Conservation (phyloP, 257 asterid genomes). For the Datura wrightii region DNA sequence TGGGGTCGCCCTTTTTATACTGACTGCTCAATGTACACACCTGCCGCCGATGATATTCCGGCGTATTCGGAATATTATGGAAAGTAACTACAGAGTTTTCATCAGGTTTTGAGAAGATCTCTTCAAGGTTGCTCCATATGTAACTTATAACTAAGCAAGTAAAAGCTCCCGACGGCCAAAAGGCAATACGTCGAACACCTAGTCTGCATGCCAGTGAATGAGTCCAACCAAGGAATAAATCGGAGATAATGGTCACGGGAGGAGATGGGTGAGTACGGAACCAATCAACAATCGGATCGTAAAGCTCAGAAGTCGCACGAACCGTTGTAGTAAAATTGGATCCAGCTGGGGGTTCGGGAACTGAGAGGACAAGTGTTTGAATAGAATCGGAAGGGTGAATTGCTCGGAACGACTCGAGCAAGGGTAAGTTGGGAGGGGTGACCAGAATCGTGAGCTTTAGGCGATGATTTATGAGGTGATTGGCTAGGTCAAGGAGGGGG, state of each 20-base stretch:
- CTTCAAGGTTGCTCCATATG: slow-evolving; percentile 29
- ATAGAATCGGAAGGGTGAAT: slow-evolving; percentile 29
- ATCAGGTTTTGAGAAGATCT: not conserved
- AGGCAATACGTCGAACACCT: slow-evolving; percentile 38
- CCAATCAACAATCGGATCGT: slow-evolving; percentile 39
- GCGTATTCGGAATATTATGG: slow-evolving; percentile 30
- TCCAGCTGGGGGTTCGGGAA: slow-evolving; percentile 27
- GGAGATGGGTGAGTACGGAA: slow-evolving; percentile 39
- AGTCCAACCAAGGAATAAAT: slow-evolving; percentile 47
- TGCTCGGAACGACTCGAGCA: slow-evolving; percentile 37
- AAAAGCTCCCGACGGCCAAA: slow-evolving; percentile 38
- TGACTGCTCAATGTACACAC: slow-evolving; percentile 3
- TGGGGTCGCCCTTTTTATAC: slow-evolving; percentile 31
- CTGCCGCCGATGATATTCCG: slow-evolving; percentile 33
- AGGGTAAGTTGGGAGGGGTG: slow-evolving; percentile 39
- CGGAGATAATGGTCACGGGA: slow-evolving; percentile 38
- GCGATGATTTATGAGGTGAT: slow-evolving; percentile 34
- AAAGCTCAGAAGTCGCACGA: slow-evolving; percentile 26
- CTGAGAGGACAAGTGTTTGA: slow-evolving; percentile 37
- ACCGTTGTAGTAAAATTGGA: not conserved
- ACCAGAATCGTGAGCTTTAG: slow-evolving; percentile 37
- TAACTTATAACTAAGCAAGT: not conserved
- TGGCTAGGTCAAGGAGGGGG: slow-evolving; percentile 43
- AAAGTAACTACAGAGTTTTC: slow-evolving; percentile 23
- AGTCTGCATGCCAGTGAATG: slow-evolving; percentile 29